phyloP scores from a whole-genome alignment of 257 asterid species.

The Fraxinus americana region DNA sequence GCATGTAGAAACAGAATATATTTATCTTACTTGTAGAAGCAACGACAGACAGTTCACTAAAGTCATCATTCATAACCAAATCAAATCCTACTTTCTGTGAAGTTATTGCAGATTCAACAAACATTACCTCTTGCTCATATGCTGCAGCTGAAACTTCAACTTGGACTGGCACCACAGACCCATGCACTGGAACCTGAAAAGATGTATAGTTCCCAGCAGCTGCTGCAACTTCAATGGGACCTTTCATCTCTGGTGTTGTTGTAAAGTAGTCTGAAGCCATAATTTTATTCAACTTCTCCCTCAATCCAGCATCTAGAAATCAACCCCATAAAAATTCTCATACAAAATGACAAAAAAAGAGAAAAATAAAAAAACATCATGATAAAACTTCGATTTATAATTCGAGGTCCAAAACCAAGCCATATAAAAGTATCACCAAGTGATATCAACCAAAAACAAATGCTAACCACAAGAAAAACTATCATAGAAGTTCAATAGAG shows the following conservation, averaged over 20 bases:
- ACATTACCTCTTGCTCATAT: slow-evolving; percentile 37
- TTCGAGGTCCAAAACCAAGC: background rate
- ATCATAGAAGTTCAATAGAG: background rate
- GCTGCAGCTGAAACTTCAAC: slow-evolving; percentile 26
- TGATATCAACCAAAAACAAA: background rate
- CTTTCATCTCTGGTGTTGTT: slow-evolving; percentile 70
- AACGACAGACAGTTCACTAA: background rate
- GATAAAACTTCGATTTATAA: background rate
- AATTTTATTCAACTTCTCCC: slow-evolving; percentile 72
- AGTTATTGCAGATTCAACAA: background rate
- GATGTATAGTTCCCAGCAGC: slow-evolving; percentile 54
- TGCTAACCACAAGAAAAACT: background rate
- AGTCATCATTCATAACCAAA: background rate
- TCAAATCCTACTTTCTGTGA: background rate
- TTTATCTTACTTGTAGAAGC: background rate
- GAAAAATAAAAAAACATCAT: background rate
- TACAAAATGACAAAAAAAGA: background rate
- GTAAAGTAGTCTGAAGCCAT: slow-evolving; percentile 79
- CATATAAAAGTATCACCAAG: background rate
- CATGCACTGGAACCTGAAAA: slow-evolving; percentile 41
- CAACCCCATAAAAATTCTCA: background rate
- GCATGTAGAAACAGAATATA: background rate
- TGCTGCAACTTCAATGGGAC: slow-evolving; percentile 75
- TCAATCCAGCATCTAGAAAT: slow-evolving; percentile 63
- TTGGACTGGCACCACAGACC: slow-evolving; percentile 24